Conservation (phyloP, 2,329 filamentous ascomycete species). For the Graphilbum sp. region DNA sequence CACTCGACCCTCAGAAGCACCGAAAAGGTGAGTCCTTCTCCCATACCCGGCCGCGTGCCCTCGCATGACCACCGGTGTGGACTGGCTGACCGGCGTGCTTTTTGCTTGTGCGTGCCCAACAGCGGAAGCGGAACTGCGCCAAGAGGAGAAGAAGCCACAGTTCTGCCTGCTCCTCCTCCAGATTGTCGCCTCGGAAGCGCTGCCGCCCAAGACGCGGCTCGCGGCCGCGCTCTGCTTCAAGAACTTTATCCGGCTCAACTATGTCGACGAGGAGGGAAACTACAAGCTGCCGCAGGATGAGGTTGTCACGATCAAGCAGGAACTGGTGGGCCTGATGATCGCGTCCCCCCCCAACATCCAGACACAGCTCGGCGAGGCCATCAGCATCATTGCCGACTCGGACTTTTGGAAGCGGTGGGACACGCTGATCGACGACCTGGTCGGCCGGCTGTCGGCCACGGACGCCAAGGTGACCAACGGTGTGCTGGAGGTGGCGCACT, state of each 20-base stretch:
- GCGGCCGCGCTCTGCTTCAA: slow-evolving; percentile 91
- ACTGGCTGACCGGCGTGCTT: no score
- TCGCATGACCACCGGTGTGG: neutral
- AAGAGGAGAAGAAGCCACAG: slow-evolving; percentile 65
- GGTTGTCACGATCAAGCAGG: slow-evolving; percentile 80
- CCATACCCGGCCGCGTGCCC: neutral
- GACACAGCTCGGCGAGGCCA: slow-evolving; percentile 86
- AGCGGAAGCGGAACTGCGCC: slow-evolving; percentile 71
- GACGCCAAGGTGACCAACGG: slow-evolving; percentile 81
- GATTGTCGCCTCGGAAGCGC: slow-evolving; percentile 63
- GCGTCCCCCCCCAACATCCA: slow-evolving; percentile 75
- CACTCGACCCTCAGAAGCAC: slow-evolving; percentile 72
- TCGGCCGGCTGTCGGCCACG: slow-evolving; percentile 66
- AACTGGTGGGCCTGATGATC: slow-evolving; percentile 95
- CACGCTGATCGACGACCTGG: slow-evolving; percentile 70
- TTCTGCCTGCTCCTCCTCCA: slow-evolving; percentile 83
- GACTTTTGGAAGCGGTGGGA: slow-evolving; percentile 96
- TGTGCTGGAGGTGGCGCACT: slow-evolving; percentile 92
- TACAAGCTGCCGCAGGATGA: slow-evolving; percentile 76
- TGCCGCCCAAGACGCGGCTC: slow-evolving; percentile 65
- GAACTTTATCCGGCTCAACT: slow-evolving; percentile 91
- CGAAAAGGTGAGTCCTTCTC: slow-evolving; percentile 56
- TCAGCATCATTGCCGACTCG: slow-evolving; percentile 93
- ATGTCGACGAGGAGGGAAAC: slow-evolving; percentile 86
- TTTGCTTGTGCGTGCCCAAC: slow-evolving; percentile 6